These are phyloP conservation scores for Lathyrus oleraceus DNA, from an alignment of 306 rosid species.

Conservation along the genomic window DNA sequence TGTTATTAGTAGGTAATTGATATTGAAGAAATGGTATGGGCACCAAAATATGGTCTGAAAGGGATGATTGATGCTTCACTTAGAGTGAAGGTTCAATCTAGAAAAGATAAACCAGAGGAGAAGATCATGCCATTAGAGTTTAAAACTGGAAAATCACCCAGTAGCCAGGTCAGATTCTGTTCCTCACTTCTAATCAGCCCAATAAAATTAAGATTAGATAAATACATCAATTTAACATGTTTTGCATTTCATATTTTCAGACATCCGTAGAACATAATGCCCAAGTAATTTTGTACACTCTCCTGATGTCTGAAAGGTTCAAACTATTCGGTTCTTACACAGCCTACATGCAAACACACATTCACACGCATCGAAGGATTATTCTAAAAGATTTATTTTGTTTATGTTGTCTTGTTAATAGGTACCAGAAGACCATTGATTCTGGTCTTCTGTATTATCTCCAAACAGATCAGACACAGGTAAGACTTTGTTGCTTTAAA, in stretches of 20 bases:
- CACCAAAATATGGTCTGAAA: constrained; percentile 90
- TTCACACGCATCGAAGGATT: background rate
- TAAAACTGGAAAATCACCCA: constrained; percentile 77
- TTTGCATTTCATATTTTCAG: constrained; percentile 53
- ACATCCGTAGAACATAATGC: constrained; percentile 80
- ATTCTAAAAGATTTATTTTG: constrained; percentile 10
- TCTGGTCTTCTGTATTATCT: constrained; percentile 91
- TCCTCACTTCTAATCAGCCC: constrained; percentile 21
- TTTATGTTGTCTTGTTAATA: constrained; percentile 37
- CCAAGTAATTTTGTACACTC: constrained; percentile 87
- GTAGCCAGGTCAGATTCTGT: constrained; percentile 69
- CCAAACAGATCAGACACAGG: constrained; percentile 80
- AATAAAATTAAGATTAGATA: constrained; percentile 27
- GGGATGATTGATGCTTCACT: constrained; percentile 98
- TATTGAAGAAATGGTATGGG: constrained; percentile 99
- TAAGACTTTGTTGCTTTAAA: constrained; percentile 29
- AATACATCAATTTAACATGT: constrained; percentile 26
- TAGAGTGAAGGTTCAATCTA: constrained; percentile 57
- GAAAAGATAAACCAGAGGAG: constrained; percentile 44
- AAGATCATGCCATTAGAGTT: constrained; percentile 87
- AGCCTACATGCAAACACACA: background rate
- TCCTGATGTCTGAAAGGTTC: constrained; percentile 94
- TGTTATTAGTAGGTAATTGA: constrained; percentile 67
- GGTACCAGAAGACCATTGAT: constrained; percentile 74
- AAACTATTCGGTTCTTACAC: constrained; percentile 11